Conservation (phyloP, 495 filamentous ascomycete species). For the Terfezia claveryi region DNA sequence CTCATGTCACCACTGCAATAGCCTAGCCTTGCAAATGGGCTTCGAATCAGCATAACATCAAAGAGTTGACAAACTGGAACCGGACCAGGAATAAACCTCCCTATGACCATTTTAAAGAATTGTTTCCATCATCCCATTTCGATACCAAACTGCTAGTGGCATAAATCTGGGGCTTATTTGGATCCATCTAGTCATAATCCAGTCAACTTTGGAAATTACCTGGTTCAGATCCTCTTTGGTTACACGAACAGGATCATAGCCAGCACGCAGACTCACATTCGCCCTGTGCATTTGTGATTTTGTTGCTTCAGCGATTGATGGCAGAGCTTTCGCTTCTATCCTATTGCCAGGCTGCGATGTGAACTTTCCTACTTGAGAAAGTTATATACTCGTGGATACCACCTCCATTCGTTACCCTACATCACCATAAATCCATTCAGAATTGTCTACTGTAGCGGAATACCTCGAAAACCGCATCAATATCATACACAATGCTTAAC, state of each 20-base stretch:
- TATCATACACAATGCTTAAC: constrained; percentile 12
- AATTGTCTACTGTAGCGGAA: not conserved
- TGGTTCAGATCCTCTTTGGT: not conserved
- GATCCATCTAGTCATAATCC: not conserved
- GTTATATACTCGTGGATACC: too few relatives aligned
- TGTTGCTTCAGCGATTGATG: not conserved
- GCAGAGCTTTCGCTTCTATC: not conserved
- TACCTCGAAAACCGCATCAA: not conserved
- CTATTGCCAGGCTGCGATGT: too few relatives aligned
- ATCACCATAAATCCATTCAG: too few relatives aligned
- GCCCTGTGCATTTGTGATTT: not conserved
- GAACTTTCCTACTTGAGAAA: too few relatives aligned
- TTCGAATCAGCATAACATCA: too few relatives aligned
- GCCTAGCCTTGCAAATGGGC: too few relatives aligned
- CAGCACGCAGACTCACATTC: not conserved
- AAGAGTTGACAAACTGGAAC: too few relatives aligned
- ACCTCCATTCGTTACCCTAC: too few relatives aligned
- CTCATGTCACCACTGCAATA: too few relatives aligned
- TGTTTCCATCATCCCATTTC: not conserved
- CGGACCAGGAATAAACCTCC: too few relatives aligned
- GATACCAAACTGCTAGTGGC: not conserved
- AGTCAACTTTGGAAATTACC: not conserved
- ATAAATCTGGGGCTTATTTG: not conserved
- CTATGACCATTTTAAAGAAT: not conserved
- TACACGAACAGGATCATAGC: not conserved